Conservation (phyloP, 179 eudicot species). For the Amaranthus tricolor region DNA sequence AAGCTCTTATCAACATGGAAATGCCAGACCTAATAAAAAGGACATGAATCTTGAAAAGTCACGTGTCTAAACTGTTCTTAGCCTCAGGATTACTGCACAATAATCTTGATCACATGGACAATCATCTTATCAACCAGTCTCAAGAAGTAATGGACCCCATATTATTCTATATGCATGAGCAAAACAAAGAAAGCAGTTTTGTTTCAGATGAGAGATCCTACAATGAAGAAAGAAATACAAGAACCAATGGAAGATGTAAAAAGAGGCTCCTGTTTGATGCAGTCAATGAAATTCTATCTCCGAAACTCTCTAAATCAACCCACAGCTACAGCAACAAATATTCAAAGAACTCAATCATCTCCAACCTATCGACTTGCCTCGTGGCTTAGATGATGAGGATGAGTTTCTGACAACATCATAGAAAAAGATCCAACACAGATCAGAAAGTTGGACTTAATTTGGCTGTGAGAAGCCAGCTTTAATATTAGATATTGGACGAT, state of each 20-base stretch:
- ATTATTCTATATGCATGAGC: slow-evolving; percentile 32
- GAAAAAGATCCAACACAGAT: slow-evolving; percentile 49
- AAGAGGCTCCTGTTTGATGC: slow-evolving; percentile 37
- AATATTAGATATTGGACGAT: slow-evolving; percentile 73
- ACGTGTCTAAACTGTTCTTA: slow-evolving; percentile 27
- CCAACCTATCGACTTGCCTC: slow-evolving; percentile 30
- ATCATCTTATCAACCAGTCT: slow-evolving; percentile 11
- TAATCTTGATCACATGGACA: slow-evolving; percentile 9
- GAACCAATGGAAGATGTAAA: slow-evolving; percentile 8
- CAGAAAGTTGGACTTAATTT: slow-evolving; percentile 47
- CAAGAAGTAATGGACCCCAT: slow-evolving; percentile 29
- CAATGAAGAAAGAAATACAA: slow-evolving; percentile 2
- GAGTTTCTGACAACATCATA: slow-evolving; percentile 45
- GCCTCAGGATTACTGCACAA: slow-evolving; percentile 26
- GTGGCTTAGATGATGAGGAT: slow-evolving; percentile 45
- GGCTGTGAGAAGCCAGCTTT: slow-evolving; percentile 50
- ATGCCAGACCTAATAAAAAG: slow-evolving; percentile 4
- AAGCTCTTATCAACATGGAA: too few species aligned
- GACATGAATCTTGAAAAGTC: slow-evolving; percentile 17
- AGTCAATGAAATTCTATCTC: slow-evolving; percentile 32
- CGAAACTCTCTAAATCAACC: slow-evolving; percentile 19
- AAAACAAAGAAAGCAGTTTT: slow-evolving; percentile 21
- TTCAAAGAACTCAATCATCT: slow-evolving; percentile 30
- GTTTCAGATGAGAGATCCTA: slow-evolving; percentile 16
- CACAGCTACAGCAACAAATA: slow-evolving; percentile 25